Percentiles rank a stretch among this genome's conserved stretches.
phyloP scores from a whole-genome alignment of 1,284 basidiomycete genomes.

The Coriolopsis trogii region DNA sequence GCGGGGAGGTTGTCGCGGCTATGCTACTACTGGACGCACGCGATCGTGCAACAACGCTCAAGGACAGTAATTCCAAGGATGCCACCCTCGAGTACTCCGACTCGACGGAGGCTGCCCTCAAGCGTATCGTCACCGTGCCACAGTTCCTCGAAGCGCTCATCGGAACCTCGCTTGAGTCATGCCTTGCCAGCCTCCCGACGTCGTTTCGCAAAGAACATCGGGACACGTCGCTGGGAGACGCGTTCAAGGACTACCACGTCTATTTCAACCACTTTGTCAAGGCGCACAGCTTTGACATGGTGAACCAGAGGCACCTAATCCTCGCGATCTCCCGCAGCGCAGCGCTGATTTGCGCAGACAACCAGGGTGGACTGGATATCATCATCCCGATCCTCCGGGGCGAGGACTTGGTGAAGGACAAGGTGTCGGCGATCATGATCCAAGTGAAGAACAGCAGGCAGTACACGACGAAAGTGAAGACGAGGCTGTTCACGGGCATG shows the following conservation, averaged over 20 bases:
- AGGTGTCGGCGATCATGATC: no score
- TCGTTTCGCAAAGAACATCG: neutral
- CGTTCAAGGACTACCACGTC: slow-evolving; percentile 24
- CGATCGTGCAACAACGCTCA: slow-evolving; percentile 14
- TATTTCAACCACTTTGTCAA: slow-evolving; percentile 39
- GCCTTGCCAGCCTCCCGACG: neutral
- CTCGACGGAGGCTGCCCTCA: neutral
- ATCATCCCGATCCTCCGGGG: no score
- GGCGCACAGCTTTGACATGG: slow-evolving; percentile 21
- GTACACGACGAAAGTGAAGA: no score
- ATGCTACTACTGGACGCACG: slow-evolving; percentile 17
- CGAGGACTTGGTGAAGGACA: no score
- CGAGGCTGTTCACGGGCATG: no score
- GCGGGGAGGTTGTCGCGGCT: slow-evolving; percentile 16
- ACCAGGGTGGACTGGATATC: no score
- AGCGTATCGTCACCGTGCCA: slow-evolving; percentile 4
- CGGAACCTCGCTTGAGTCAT: neutral
- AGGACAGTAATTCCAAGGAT: neutral
- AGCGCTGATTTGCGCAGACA: no score
- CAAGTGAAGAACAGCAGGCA: no score
- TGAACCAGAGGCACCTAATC: no score
- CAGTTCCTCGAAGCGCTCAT: slow-evolving; percentile 6
- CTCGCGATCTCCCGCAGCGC: no score
- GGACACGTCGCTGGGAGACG: slow-evolving; percentile 1
- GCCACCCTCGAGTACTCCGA: neutral